Base-by-base conservation (phyloP, 2,329 filamentous ascomycete species). In the Lecanicillium sp. region DNA sequence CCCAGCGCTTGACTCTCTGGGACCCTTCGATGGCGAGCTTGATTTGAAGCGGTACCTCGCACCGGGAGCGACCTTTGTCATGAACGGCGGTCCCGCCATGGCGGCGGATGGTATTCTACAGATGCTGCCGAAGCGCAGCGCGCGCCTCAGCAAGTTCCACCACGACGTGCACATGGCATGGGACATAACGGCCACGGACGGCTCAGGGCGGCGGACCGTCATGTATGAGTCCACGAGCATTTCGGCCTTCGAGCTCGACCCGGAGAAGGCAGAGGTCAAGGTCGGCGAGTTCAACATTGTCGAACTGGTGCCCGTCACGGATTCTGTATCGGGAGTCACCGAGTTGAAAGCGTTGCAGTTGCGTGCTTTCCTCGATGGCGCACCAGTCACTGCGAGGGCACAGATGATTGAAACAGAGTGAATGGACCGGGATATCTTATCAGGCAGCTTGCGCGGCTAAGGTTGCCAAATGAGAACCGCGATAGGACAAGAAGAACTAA, bases 1-100 rank as follows among this genome's bases (percentile, higher is more conserved):
- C 8, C 44, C 44, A n/a, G 40, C 42, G 4, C 42, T 44, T 17
- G 44, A 46, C 35, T 38, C 42, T 6, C 39, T 46, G 11, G 40
- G 37, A 15, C 42, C 44, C 14, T 42, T 44, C 29, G 37, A 37
- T 28, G 30, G 32, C 17, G 27, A 34, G 32, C 39, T 36, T 6
- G 34, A 33, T 13, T 30, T 41, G 19, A 15, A 34, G 17, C 17
- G 33, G 22, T 36, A 27, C 27, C 37, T 46, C 15, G 40, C 42
- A 10, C 42, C 42, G 2, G 29, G 34, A 17, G 38, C 44, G 27
- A 44, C 39, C 8, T 46, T 46, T 17, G 22, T 36, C 37, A 42
- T 44, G 25, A 44, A 44, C 29, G 25, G 41, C 28, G 42, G 37
- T n/a, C 18, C 39, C 1, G 27, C 39, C 2, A 34, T 46, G 5